Evolutionary conservation across 305 asterid genomes (phyloP), one percentile per base, ranked within the genome.

Genomic region (Euphrasia arctica): DNA sequence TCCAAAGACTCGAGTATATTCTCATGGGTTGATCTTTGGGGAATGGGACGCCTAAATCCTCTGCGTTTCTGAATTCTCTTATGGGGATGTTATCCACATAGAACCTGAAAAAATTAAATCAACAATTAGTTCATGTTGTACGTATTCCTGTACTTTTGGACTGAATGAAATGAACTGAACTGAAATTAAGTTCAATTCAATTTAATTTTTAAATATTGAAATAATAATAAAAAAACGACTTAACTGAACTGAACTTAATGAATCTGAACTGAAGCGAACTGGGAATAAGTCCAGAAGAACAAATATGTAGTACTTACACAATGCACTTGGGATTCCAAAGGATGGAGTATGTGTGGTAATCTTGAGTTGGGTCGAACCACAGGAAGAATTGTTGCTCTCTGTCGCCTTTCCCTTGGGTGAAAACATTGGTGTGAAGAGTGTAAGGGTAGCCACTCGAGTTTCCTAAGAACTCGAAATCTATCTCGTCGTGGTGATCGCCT

Each of bases 351-450:
- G 82, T 81, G 39, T 81, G 86, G 43, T 73, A 81, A 58, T 75
- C 83, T 63, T 72, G 55, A 0, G 86, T 81, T 5, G 86, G 86
- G 50, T 78, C 86, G 54, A 81, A 81, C 86, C 86, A 81, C 11
- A 81, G 68, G 69, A 70, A 73, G 54, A 81, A 78, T 32, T 81
- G 86, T 47, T 78, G 79, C 52, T 81, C 84, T 70, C 80, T 78
- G 8, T 74, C 80, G 43, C 86, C 86, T 67, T 68, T 63, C 11
- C 86, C 86, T 60, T 73, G 74, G 34, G 73, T 74, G 60, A 63
- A 81, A 55, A 81, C 74, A 75, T 81, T 81, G 5, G 86, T 81
- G 68, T 78, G 83, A 54, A 81, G 77, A 5, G 81, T 76, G 67
- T 78, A 81, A 3, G 86, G 86, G 50, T 81, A 69, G 3, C 83